These are phyloP conservation scores for Linanthus parryae DNA, from an alignment of 148 eudicot genomes.

Conservation along the genomic window DNA sequence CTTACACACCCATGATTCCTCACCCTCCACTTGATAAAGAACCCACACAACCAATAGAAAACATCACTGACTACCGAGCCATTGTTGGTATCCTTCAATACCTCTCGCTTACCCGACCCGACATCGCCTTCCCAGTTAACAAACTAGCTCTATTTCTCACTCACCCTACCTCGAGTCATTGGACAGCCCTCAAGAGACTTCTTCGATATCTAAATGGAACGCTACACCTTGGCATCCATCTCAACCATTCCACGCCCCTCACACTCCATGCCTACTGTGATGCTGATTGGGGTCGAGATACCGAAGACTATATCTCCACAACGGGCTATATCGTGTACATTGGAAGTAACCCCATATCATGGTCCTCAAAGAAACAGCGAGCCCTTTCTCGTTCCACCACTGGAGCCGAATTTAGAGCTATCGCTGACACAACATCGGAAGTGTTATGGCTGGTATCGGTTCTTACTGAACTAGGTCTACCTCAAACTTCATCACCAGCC, in stretches of 20 bases:
- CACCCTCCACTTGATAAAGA: neutral
- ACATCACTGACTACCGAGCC: neutral
- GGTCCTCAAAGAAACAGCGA: neutral
- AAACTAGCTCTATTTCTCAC: neutral
- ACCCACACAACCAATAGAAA: neutral
- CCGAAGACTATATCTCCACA: conserved; percentile 1
- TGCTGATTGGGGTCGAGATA: neutral
- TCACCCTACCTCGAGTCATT: neutral
- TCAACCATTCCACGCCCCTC: neutral
- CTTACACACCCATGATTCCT: neutral
- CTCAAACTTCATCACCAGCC: neutral
- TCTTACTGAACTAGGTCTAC: neutral
- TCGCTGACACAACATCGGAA: neutral
- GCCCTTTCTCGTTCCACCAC: neutral
- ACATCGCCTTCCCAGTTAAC: neutral
- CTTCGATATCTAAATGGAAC: neutral
- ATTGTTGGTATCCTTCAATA: neutral
- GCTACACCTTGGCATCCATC: neutral
- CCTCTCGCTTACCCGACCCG: neutral
- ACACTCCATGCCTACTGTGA: neutral
- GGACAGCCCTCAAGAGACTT: neutral
- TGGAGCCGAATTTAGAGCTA: neutral
- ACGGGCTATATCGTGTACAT: neutral
- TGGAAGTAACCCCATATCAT: neutral
- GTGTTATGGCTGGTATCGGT: neutral